A percentile compares a stretch with the other conserved stretches of the same genome.
phyloP scores from a whole-genome alignment of 2,329 filamentous ascomycete genomes.

The Cladosporium sp. region DNA sequence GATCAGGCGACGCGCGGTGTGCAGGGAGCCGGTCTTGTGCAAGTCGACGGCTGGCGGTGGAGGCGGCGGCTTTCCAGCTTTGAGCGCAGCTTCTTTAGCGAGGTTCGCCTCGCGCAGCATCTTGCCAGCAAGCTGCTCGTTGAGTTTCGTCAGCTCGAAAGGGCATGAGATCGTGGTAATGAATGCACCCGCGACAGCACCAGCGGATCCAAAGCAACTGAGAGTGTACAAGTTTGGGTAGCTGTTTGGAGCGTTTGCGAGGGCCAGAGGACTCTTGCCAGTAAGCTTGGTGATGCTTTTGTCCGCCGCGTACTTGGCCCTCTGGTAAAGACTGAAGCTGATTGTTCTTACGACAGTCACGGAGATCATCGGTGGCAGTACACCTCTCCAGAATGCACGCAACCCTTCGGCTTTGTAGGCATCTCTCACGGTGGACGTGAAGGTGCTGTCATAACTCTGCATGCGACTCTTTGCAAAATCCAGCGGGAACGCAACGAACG shows the following conservation, averaged over 20 bases:
- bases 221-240: conserved; percentile 69
- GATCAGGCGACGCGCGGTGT: conserved; percentile 70
- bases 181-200: conserved; percentile 70
- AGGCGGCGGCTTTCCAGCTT: conserved; percentile 1
- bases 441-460: conserved; percentile 60
- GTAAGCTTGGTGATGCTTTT: conserved; percentile 60
- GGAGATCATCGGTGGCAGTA: conserved; percentile 72
- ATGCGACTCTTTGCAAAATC: conserved; percentile 87
- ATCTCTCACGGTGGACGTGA: conserved; percentile 61
- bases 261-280: conserved; percentile 63
- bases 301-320: conserved; percentile 67
- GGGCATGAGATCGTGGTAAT: conserved; percentile 79
- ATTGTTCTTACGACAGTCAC: conserved; percentile 71
- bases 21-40: conserved; percentile 25
- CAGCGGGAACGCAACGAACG: conserved; percentile 73
- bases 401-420: conserved; percentile 59
- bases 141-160: conserved; percentile 85
- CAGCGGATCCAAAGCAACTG: conserved; percentile 69
- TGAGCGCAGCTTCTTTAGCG: conserved; percentile 1
- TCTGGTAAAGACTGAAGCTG: conserved; percentile 74
- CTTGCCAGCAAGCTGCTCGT: conserved; percentile 75
- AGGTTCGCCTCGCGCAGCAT: conserved; percentile 46
- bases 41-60: conserved; percentile 9
- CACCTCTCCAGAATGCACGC: conserved; percentile 48
- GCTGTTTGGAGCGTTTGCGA: conserved; percentile 63